These are phyloP conservation scores for Hysterangium stoloniferum DNA, from an alignment of 768 basidiomycete species.

Conservation along the genomic window DNA sequence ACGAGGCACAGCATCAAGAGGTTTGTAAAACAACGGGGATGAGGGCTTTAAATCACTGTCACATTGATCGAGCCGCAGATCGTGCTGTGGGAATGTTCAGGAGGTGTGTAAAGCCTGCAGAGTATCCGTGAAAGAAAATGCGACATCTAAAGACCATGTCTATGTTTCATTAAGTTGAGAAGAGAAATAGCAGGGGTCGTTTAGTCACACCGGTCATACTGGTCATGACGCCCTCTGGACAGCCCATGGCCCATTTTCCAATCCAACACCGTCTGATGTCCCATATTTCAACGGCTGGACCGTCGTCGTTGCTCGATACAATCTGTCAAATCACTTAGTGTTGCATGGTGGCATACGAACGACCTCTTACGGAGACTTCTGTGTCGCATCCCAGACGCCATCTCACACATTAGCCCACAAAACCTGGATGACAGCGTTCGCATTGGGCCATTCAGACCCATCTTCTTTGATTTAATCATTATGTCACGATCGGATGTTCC, in stretches of 20 bases:
- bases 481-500: slow-evolving; percentile 2
- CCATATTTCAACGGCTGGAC: slow-evolving; percentile 77
- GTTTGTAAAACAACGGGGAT: slow-evolving; percentile 48
- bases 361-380: slow-evolving; percentile 51
- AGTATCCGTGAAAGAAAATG: slow-evolving; percentile 62
- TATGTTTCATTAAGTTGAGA: too few relatives aligned
- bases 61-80: too few relatives aligned
- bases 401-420: slow-evolving; percentile 60
- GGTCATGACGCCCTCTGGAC: slow-evolving; percentile 64
- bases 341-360: not conserved
- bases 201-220: too few relatives aligned
- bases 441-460: slow-evolving; percentile 4
- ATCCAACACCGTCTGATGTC: slow-evolving; percentile 76
- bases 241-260: slow-evolving; percentile 72
- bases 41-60: too few relatives aligned
- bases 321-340: slow-evolving; percentile 20
- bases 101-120: slow-evolving; percentile 69
- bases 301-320: slow-evolving; percentile 55
- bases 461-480: not conserved
- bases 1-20: slow-evolving; percentile 61
- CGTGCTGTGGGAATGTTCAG: slow-evolving; percentile 74
- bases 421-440: slow-evolving; percentile 60
- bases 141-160: slow-evolving; percentile 40
- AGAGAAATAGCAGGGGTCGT: slow-evolving; percentile 1
- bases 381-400: slow-evolving; percentile 77